Conservation (phyloP, 495 filamentous ascomycete species). For the Neurospora cerealis region DNA sequence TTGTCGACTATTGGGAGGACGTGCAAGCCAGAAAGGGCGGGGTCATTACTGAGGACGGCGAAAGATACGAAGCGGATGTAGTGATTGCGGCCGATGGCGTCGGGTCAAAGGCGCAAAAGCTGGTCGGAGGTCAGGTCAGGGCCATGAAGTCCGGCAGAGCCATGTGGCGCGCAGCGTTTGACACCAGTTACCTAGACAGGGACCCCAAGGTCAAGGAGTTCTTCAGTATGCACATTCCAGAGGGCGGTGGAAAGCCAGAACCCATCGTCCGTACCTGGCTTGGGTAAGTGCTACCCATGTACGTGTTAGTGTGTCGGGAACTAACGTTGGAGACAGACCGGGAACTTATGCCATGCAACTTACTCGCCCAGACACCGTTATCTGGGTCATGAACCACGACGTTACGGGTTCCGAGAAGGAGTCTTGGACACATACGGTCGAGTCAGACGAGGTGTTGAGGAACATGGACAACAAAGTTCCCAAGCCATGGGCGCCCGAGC, state of each 20-base stretch:
- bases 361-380: constrained; percentile 38
- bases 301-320: background rate
- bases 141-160: constrained; percentile 39
- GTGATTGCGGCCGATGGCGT: constrained; percentile 53
- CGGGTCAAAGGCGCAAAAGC: constrained; percentile 37
- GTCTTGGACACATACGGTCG: constrained; percentile 44
- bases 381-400: constrained; percentile 49
- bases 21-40: constrained; percentile 28
- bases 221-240: constrained; percentile 28
- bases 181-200: constrained; percentile 28
- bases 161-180: constrained; percentile 43
- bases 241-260: constrained; percentile 24
- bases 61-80: constrained; percentile 41
- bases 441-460: constrained; percentile 41
- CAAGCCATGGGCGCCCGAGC: constrained; percentile 40
- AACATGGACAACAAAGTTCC: constrained; percentile 32
- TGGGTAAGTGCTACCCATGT: constrained; percentile 19
- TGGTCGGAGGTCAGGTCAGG: constrained; percentile 41
- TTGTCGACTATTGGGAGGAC: constrained; percentile 44
- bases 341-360: constrained; percentile 41
- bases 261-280: constrained; percentile 33
- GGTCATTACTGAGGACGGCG: constrained; percentile 39
- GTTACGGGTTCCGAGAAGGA: constrained; percentile 40
- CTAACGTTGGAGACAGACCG: constrained; percentile 22
- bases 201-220: constrained; percentile 32